Base-by-base conservation (phyloP, 2,329 filamentous ascomycete species). In the Hyphodiscus sp. region DNA sequence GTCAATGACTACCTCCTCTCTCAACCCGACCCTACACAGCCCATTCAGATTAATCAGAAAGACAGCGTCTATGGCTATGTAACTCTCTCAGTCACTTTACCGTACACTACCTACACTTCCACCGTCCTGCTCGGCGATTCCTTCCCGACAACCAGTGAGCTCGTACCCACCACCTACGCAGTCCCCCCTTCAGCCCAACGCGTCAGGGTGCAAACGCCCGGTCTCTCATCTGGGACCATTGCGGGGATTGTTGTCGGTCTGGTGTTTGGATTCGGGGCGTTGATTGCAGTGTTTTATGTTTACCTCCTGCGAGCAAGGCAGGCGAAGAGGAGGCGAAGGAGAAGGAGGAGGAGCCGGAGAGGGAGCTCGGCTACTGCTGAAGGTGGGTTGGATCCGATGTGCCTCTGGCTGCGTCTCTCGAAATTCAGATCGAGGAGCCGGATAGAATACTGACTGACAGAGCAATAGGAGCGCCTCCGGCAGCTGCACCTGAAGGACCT, bases 171-270 rank as follows among this genome's bases (percentile, higher is more conserved):
- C 15, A n/a, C 18, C 18, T 20, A 19, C 33, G 5, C 33, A 15
- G 33, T 38, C 4, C 11, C 33, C 16, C 4, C 33, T 38, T 38
- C 33, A 13, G 5, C 33, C 11, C 18, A 13, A 44, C 7, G 26
- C 44, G 44, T n/a, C 23, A 38, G 38, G 20, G 23, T 23, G 9
- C 46, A 50, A 33, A 47, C 50, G 13, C 54, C 52, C 0, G 50
- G 51, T 3, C 49, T 58, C 48, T 45, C 55, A n/a, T 56, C 57
- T 7, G 43, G 51, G 9, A 43, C 51, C 1, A 57, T 60, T 30
- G 55, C 57, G 4, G 60, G 60, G 1, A 63, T 63, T 15, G 50
- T 61, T 5, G 47, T 63, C 2, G 60, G 58, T 16, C 48, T 58
- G 11, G 18, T 50, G 13, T 45, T 51, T 2, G 51, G 52, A 2